phyloP scores from a whole-genome alignment of 2,329 filamentous ascomycete genomes.

The Albifimbria verrucaria region DNA sequence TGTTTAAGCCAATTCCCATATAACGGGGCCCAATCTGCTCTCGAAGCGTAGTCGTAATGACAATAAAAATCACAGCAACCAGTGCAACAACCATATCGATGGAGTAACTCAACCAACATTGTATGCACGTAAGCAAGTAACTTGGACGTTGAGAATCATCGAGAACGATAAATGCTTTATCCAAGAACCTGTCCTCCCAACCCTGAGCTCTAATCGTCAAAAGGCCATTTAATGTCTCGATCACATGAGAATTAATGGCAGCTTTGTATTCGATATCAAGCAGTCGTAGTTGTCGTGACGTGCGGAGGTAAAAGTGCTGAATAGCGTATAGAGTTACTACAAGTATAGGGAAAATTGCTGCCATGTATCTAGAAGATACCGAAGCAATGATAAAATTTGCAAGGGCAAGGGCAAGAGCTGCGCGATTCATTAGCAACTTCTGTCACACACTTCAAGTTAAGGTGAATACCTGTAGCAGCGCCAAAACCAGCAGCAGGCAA shows the following conservation, averaged over 20 bases:
- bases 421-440: too few relatives aligned
- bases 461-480: conserved; percentile 9
- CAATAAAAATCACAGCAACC: conserved; percentile 44
- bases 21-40: conserved; percentile 24
- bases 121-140: conserved; percentile 54
- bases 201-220: conserved; percentile 52
- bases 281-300: conserved; percentile 38
- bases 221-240: conserved; percentile 46
- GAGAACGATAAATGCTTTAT: conserved; percentile 44
- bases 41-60: conserved; percentile 37
- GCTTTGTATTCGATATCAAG: conserved; percentile 40
- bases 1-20: conserved; percentile 29
- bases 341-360: conserved; percentile 25
- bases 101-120: conserved; percentile 54
- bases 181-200: conserved; percentile 36
- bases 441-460: too few relatives aligned
- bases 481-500: conserved; percentile 15
- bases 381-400: conserved; percentile 14
- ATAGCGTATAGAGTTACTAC: conserved; percentile 24
- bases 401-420: background rate
- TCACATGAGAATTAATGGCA: conserved; percentile 35
- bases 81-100: conserved; percentile 46
- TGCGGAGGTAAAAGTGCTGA: conserved; percentile 42
- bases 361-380: conserved; percentile 27
- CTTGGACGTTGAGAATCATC: conserved; percentile 54